Evolutionary conservation across 257 asterid species (phyloP), one percentile per base, ranked within the genome.

Genomic region (Schizonepeta tenuifolia): DNA sequence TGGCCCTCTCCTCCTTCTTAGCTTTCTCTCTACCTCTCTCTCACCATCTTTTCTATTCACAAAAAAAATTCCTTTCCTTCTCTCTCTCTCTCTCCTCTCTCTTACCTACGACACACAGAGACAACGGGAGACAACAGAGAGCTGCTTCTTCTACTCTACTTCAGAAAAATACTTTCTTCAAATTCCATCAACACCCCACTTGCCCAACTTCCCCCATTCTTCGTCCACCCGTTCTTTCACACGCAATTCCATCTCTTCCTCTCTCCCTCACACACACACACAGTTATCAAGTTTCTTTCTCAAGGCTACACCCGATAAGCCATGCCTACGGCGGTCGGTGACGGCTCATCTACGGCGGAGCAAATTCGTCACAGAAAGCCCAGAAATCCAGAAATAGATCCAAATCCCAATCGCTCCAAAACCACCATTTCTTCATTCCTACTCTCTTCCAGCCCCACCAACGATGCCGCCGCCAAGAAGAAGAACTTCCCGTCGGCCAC

Each of bases 381-480:
- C 65, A 86, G 90, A 83, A 83, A 78, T 71, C 71, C 76, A 2
- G 88, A 87, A 36, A 69, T 84, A 84, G 93, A 83, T 86, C 96
- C 86, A 68, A 79, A 71, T 75, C 56, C 86, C 24, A 44, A 28
- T 47, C 89, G 89, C 65, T 68, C 89, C 11, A 92, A 86, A 80
- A 40, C 91, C 84, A 89, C 96, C 55, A 88, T 92, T 78, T 88
- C 98, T 2, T 85, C 98, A 17, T 51, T 89, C 53, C 80, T 92
- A 17, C 65, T 79, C 35, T 80, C 90, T 22, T 73, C 79, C 46
- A 78, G 75, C 73, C 73, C 79, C 53, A 69, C 40, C 26, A 41
- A 28, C 9, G 61, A 36, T 21, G n/a, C 75, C 60, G 33, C 81
- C 47, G 9, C 78, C 69, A 93, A 91, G 79, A 93, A 91, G 35